Percentiles rank a stretch among this genome's conserved stretches.
phyloP scores from a whole-genome alignment of 2,329 filamentous ascomycete genomes.

The Pseudocercospora fuligena region DNA sequence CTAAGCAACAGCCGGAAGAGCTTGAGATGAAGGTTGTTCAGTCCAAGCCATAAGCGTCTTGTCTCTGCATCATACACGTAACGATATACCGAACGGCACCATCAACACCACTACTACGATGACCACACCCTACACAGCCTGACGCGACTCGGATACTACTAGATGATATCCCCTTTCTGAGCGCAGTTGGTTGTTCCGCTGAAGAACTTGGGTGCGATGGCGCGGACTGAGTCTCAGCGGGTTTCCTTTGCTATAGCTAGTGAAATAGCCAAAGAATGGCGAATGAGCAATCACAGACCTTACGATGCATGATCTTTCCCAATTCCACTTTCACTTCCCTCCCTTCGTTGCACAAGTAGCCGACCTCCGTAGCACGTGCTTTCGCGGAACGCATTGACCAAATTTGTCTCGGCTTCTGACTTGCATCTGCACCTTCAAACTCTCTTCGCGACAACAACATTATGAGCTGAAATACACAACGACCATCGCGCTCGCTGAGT shows the following conservation, averaged over 20 bases:
- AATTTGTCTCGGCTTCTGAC: background rate
- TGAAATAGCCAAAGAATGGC: conserved; percentile 14
- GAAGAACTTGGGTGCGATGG: conserved; percentile 8
- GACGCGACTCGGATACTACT: conserved; percentile 17
- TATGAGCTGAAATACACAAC: conserved; percentile 5
- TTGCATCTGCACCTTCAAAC: conserved; percentile 5
- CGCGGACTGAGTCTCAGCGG: conserved; percentile 2
- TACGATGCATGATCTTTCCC: background rate
- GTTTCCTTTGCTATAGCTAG: conserved; percentile 15
- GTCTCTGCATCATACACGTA: conserved; percentile 10
- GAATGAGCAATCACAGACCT: conserved; percentile 13
- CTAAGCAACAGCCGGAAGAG: conserved; percentile 37
- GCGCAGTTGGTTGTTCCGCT: conserved; percentile 15
- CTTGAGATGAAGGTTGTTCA: conserved; percentile 42
- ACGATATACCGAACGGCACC: background rate
- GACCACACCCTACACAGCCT: conserved; percentile 8
- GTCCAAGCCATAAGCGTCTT: conserved; percentile 39
- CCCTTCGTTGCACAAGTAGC: background rate
- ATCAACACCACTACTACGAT: background rate
- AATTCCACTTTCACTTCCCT: background rate
- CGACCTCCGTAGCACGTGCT: conserved; percentile 14
- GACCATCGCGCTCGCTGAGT: conserved; percentile 4
- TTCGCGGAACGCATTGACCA: conserved; percentile 6
- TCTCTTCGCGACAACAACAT: conserved; percentile 12
- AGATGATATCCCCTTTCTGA: conserved; percentile 26